These are phyloP conservation scores for Hypoxylon subgilvum DNA, from an alignment of 495 filamentous ascomycete genomes.

Conservation along the genomic window DNA sequence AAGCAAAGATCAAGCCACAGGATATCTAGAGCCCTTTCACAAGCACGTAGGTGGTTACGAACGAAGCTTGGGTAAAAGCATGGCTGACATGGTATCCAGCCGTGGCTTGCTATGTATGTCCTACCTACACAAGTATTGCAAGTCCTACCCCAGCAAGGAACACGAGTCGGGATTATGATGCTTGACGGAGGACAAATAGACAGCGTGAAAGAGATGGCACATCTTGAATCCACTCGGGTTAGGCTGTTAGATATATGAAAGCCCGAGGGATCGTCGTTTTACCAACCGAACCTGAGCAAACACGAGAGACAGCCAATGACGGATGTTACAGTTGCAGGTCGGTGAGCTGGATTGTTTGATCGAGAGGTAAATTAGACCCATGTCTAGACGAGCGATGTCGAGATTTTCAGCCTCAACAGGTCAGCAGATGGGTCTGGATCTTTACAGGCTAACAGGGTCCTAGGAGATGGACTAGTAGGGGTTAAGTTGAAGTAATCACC, in stretches of 20 bases:
- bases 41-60: too few relatives aligned
- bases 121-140: too few relatives aligned
- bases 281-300: slow-evolving; percentile 6
- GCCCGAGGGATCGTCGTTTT: not conserved
- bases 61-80: too few relatives aligned
- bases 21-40: too few relatives aligned
- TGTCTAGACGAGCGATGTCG: slow-evolving; percentile 1
- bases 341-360: not conserved
- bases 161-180: too few relatives aligned
- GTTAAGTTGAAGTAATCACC: slow-evolving; percentile 22
- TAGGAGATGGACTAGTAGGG: not conserved
- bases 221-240: not conserved
- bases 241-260: not conserved
- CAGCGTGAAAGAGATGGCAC: too few relatives aligned
- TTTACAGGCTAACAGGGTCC: not conserved
- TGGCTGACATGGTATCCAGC: too few relatives aligned
- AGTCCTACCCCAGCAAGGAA: too few relatives aligned
- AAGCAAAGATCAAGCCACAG: too few relatives aligned
- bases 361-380: slow-evolving; percentile 13
- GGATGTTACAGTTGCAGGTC: not conserved
- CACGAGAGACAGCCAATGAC: slow-evolving; percentile 6
- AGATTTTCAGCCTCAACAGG: slow-evolving; percentile 18
- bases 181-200: too few relatives aligned
- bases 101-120: too few relatives aligned
- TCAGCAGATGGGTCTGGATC: slow-evolving; percentile 22